Percentiles rank a stretch among this genome's conserved stretches.
phyloP scores from a whole-genome alignment of 345 rosid genomes.

The Psidium guajava region DNA sequence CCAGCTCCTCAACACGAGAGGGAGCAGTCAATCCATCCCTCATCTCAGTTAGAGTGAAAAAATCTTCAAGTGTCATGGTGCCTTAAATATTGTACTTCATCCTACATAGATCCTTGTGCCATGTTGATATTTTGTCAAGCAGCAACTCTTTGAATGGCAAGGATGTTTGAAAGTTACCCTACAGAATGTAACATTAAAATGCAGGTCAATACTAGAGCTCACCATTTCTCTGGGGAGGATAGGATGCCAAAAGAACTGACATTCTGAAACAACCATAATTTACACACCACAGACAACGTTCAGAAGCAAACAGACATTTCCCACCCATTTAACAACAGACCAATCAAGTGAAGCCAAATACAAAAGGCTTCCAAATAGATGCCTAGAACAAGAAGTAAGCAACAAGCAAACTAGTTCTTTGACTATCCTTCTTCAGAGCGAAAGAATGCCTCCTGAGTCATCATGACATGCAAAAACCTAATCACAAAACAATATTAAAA shows the following conservation, averaged over 20 bases:
- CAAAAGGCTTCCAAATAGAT: background rate
- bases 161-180: background rate
- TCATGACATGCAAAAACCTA: background rate
- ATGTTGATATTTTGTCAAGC: slow-evolving; percentile 14
- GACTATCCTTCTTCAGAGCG: background rate
- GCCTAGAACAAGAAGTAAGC: background rate
- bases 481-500: background rate
- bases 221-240: background rate
- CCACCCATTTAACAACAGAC: background rate
- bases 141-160: slow-evolving; percentile 4
- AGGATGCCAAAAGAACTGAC: background rate
- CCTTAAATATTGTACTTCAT: slow-evolving; percentile 26
- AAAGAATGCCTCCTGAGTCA: background rate
- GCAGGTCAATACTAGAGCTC: background rate
- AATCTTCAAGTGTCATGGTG: slow-evolving; percentile 85
- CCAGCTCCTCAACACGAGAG: slow-evolving; percentile 70
- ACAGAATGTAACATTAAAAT: background rate
- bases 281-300: background rate
- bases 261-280: background rate
- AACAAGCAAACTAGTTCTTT: background rate
- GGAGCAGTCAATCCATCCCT: slow-evolving; percentile 78
- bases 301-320: background rate
- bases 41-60: slow-evolving; percentile 79
- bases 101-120: slow-evolving; percentile 13
- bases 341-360: background rate